These are phyloP conservation scores for Didymosphaeria variabile DNA, from an alignment of 2,329 filamentous ascomycete genomes.

Conservation along the genomic window DNA sequence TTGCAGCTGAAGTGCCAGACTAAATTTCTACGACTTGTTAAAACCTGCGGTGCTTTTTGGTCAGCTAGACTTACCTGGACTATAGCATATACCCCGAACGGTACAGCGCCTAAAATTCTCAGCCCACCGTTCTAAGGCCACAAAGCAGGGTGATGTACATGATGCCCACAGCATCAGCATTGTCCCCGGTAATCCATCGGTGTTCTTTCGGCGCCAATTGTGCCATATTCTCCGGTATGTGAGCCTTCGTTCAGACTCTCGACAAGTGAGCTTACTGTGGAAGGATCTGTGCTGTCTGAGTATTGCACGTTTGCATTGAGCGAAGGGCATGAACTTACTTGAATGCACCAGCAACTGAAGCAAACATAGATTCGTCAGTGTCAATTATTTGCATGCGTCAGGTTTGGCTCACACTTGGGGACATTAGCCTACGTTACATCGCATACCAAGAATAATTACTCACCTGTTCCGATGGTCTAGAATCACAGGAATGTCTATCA, in stretches of 20 bases:
- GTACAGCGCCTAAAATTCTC: constrained; percentile 49
- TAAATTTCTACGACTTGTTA: constrained; percentile 58
- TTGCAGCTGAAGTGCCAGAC: constrained; percentile 63
- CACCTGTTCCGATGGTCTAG: constrained; percentile 52
- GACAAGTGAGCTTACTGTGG: constrained; percentile 45
- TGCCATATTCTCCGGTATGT: constrained; percentile 61
- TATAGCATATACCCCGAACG: constrained; percentile 63
- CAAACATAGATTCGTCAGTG: constrained; percentile 26
- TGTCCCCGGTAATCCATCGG: constrained; percentile 65
- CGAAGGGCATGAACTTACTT: constrained; percentile 36
- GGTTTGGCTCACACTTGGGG: constrained; percentile 32
- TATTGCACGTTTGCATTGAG: not conserved
- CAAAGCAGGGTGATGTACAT: constrained; percentile 48
- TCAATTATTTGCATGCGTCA: not conserved
- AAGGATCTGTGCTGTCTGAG: constrained; percentile 39
- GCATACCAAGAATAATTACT: constrained; percentile 13
- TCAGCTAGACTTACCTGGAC: constrained; percentile 51
- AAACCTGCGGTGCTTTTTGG: not conserved
- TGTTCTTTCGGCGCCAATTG: constrained; percentile 68
- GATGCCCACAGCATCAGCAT: constrained; percentile 73
- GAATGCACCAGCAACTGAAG: constrained; percentile 53
- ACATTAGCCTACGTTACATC: constrained; percentile 27
- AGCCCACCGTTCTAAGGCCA: constrained; percentile 11
- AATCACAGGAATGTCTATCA: constrained; percentile 20
- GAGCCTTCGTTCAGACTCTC: constrained; percentile 16